phyloP scores from a whole-genome alignment of 2,329 filamentous ascomycete genomes.

The Huntiella bhutanensis region DNA sequence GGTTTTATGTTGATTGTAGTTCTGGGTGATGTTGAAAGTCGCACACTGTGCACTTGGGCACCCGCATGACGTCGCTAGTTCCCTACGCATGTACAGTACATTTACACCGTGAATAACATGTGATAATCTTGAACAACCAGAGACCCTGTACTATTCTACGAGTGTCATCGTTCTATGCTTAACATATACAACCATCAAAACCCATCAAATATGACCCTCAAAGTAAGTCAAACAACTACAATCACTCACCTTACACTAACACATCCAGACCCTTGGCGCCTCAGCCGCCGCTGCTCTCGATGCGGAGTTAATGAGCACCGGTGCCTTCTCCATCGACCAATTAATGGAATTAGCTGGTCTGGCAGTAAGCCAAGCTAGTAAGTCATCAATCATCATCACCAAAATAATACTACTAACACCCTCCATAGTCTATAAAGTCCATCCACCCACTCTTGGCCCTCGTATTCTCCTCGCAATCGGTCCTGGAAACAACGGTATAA shows the following conservation, averaged over 20 bases:
- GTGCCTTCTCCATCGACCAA: slow-evolving; percentile 85
- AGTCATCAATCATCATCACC: slow-evolving; percentile 13
- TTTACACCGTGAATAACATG: no score
- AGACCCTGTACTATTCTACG: no score
- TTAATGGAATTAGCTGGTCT: slow-evolving; percentile 93
- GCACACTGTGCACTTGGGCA: no score
- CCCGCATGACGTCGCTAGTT: no score
- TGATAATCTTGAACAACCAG: no score
- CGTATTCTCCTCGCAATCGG: slow-evolving; percentile 79
- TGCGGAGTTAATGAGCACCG: slow-evolving; percentile 76
- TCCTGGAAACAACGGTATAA: slow-evolving; percentile 51
- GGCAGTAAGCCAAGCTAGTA: slow-evolving; percentile 78
- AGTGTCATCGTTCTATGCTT: no score
- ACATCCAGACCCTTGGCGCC: slow-evolving; percentile 55
- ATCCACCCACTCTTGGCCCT: slow-evolving; percentile 52
- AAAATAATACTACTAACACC: neutral
- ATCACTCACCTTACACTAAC: neutral
- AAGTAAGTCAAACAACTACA: no score
- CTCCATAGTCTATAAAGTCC: slow-evolving; percentile 55
- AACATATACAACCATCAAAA: no score
- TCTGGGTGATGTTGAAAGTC: no score
- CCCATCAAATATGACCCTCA: no score
- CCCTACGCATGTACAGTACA: no score
- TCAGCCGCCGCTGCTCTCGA: slow-evolving; percentile 80
- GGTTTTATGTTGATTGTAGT: no score